Evolutionary conservation across 108 stramenopile species (phyloP), one percentile per base, ranked within the genome.

Genomic region (Nitzschia sp.): DNA sequence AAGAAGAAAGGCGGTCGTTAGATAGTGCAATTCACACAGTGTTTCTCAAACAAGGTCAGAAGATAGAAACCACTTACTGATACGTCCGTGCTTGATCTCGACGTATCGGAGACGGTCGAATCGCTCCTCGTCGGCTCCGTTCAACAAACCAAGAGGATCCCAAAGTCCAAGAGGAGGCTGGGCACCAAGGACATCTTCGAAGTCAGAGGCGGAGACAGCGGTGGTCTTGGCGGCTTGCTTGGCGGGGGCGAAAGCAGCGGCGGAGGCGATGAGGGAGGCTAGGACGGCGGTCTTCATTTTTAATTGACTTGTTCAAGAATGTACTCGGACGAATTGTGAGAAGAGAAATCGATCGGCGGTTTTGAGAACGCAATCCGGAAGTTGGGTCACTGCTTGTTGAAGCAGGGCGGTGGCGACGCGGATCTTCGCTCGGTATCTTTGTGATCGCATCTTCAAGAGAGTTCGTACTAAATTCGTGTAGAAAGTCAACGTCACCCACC

Each of bases 21-120:
- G 48, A 4, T 11, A 21, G 48, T 21, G 4, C 48, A 50, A 50
- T 50, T 50, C 19, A 21, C 9, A 41, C 38, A 6, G 13, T 41
- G 38, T 41, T 41, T 6, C 38, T 11, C 38, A 41, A 13, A 13
- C 11, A 41, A 13, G 13, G 38, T 6, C 13, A 11, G 38, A 41
- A 41, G n/a, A n/a, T 74, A 53, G 82, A 79, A 44, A 13, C 6
- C 5, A 50, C 48, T 50, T 50, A 50, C 48, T 50, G 63, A 74
- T 82, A 50, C 91, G 86, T 65, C 96, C 96, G 90, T 96, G 96
- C 93, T 95, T 95, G 78, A 93, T 65, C 77, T 95, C 94, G 59
- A 86, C 89, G 61, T 86, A 85, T 46, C 93, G 93, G 55, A 90
- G 84, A 68, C 91, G 79, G 27, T 80, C 73, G 69, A 80, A 80